Percentiles rank a stretch among this genome's conserved stretches.
Conservation (phyloP, 768 basidiomycete genomes). For the Leccinum incarnatum region DNA sequence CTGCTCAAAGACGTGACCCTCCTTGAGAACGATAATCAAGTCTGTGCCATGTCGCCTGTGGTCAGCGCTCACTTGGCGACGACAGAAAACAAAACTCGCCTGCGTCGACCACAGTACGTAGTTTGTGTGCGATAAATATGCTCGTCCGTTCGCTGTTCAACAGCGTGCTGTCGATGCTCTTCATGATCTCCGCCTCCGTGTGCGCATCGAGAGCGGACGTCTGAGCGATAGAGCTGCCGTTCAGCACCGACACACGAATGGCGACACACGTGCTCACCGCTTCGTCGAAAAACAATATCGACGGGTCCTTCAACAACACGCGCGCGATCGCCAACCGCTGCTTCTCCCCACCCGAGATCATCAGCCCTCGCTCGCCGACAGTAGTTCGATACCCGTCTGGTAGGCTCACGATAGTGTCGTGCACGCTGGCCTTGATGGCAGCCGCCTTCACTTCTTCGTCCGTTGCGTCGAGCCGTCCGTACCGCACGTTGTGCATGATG, state of each 20-base stretch:
- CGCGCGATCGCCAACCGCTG: conserved; percentile 94
- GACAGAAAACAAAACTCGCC: conserved; percentile 43
- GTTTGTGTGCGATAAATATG: conserved; percentile 93
- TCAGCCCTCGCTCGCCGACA: conserved; percentile 94
- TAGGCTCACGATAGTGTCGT: conserved; percentile 71
- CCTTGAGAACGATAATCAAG: conserved; percentile 88
- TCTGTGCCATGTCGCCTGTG: conserved; percentile 43
- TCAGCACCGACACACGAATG: conserved; percentile 1
- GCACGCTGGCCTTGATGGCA: conserved; percentile 83
- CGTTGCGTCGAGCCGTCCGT: conserved; percentile 82
- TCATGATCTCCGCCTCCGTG: conserved; percentile 94
- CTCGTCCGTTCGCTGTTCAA: conserved; percentile 81
- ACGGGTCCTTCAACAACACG: conserved; percentile 89
- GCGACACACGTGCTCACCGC: conserved; percentile 57
- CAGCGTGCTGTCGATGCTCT: conserved; percentile 81
- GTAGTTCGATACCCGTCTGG: conserved; percentile 87
- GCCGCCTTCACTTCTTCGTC: conserved; percentile 89
- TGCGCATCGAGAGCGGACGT: conserved; percentile 95
- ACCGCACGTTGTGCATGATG: conserved; percentile 92
- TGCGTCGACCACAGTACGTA: conserved; percentile 89
- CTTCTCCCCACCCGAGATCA: conserved; percentile 99
- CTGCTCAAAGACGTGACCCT: conserved; percentile 89
- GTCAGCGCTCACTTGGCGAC: not conserved
- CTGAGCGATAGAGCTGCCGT: conserved; percentile 36
- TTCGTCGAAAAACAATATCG: conserved; percentile 97